Evolutionary conservation across 768 basidiomycete genomes (phyloP).

Genomic region (Rhodotorula toruloides): DNA sequence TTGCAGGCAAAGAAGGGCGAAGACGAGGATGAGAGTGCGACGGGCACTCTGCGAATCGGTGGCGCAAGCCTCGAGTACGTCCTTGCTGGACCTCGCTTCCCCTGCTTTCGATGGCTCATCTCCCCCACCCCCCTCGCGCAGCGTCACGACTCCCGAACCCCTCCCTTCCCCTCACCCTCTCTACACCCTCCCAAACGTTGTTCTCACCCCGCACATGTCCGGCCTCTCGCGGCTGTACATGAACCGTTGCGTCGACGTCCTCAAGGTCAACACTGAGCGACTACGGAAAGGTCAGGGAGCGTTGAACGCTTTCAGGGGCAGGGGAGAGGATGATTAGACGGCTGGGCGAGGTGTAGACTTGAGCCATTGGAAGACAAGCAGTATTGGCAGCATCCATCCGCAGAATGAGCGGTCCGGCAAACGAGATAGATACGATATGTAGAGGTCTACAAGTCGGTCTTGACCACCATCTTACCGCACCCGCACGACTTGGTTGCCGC

Average conservation of each 20-base stretch:
- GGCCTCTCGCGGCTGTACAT: slow-evolving; percentile 45
- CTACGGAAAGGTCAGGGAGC: slow-evolving; percentile 39
- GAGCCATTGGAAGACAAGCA: too few relatives aligned
- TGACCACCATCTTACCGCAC: slow-evolving; percentile 7
- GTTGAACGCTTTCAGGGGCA: slow-evolving; percentile 22
- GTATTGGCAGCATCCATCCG: too few relatives aligned
- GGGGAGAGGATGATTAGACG: slow-evolving; percentile 18
- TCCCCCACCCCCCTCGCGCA: slow-evolving; percentile 33
- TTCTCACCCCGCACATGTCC: slow-evolving; percentile 48
- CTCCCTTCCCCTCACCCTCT: slow-evolving; percentile 46
- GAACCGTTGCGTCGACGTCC: slow-evolving; percentile 44
- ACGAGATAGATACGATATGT: too few relatives aligned
- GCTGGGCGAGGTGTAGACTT: background rate
- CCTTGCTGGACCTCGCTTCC: background rate
- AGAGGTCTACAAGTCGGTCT: slow-evolving; percentile 7
- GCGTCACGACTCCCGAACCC: slow-evolving; percentile 49
- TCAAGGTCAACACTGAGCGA: slow-evolving; percentile 44
- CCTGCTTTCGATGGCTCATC: slow-evolving; percentile 14
- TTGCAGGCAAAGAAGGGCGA: background rate
- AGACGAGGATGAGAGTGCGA: slow-evolving; percentile 5
- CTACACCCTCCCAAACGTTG: slow-evolving; percentile 45
- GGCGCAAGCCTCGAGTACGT: slow-evolving; percentile 17
- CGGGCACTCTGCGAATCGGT: slow-evolving; percentile 24
- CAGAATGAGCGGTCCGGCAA: too few relatives aligned
- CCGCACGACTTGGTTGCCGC: background rate